Base-by-base conservation (phyloP, 768 basidiomycete species). In the Pleurotus cornucopiae region DNA sequence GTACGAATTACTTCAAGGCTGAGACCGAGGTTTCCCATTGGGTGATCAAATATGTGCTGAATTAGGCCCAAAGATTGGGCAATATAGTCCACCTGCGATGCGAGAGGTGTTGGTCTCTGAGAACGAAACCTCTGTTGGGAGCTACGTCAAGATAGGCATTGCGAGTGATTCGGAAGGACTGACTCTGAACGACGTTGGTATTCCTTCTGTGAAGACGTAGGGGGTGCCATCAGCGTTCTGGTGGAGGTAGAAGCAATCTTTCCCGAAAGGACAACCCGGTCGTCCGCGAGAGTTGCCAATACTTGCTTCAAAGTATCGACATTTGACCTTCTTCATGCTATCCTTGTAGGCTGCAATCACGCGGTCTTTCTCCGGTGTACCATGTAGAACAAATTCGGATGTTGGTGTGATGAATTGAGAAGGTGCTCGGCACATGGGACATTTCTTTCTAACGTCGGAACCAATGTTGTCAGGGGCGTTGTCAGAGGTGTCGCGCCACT, bases 241-340 rank as follows among this genome's bases (percentile, higher is more conserved):
- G 64, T 93, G 90, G 61, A 82, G 78, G 64, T 91, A 93, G 66
- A 93, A 90, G 65, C 90, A 93, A 57, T 92, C 90, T 47, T 75
- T 74, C 43, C 90, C 90, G 61, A 89, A 93, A 0, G 88, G 90
- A 68, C 90, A 93, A 53, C 79, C 78, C 0, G 84, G 84, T 3
- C 30, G 30, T 46, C 71, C 74, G 13, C 63, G 62, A 6, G 68
- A 64, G 51, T 68, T 63, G 45, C 69, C 67, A 6, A 67, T 66
- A 39, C 72, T 71, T 3, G 87, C 84, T 43, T 73, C 66, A 44
- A 73, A 81, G 57, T 45, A 86, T 85, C 73, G 81, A 76, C 90
- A 93, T 26, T 82, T 75, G 2, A 90, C 75, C 38, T 76, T 80
- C 2, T 80, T 75, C 86, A 90, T 90, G 62, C 89, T 91, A 1